phyloP scores from a whole-genome alignment of 2,329 filamentous ascomycete genomes.

The Clarireedia homoeocarpa region DNA sequence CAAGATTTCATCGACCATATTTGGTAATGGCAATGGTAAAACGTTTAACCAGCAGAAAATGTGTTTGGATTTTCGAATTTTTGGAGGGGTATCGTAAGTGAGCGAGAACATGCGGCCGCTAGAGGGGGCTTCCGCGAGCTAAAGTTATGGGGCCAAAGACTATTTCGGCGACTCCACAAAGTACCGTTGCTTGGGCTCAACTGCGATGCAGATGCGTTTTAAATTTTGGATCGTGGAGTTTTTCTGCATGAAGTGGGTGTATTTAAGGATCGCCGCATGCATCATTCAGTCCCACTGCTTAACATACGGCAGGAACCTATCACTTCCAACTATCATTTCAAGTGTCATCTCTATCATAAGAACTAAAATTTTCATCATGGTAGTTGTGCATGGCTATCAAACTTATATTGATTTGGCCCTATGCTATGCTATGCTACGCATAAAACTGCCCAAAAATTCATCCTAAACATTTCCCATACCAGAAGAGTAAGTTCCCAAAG shows the following conservation, averaged over 20 bases:
- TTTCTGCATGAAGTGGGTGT: no score
- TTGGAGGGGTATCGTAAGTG: conserved; percentile 7
- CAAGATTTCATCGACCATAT: conserved; percentile 11
- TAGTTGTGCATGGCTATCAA: not conserved
- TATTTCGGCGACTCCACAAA: not conserved
- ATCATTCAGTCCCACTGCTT: no score
- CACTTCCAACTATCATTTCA: no score
- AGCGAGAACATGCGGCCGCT: not conserved
- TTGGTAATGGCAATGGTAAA: not conserved
- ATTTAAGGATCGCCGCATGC: no score
- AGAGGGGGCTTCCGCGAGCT: not conserved
- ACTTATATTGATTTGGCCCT: not conserved
- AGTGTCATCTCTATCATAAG: no score
- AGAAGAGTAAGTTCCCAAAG: not conserved
- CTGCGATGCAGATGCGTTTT: no score
- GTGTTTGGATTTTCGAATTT: not conserved
- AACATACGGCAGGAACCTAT: no score
- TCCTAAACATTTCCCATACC: not conserved
- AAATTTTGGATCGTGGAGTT: no score
- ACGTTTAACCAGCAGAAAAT: not conserved
- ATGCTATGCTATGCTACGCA: not conserved
- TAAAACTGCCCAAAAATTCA: not conserved
- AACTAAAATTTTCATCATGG: no score
- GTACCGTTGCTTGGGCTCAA: no score
- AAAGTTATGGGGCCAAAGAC: not conserved